Base-by-base conservation (phyloP, 2,329 filamentous ascomycete species). In the Penicillium glabrum region DNA sequence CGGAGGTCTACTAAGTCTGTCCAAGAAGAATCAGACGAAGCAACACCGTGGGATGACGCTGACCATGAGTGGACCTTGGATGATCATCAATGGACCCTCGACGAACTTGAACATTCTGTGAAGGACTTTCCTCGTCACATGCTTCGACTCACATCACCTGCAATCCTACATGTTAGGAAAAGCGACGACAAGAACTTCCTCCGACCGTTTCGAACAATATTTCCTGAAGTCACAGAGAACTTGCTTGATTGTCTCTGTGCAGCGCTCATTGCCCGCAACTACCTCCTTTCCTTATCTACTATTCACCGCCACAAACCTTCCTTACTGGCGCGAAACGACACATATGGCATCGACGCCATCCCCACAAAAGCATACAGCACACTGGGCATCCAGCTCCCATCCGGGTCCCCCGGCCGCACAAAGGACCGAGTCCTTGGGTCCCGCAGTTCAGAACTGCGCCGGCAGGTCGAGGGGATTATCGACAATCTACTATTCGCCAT, bases 31-130 rank as follows among this genome's bases (percentile, higher is more conserved):
- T 39, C 69, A 13, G 66, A 68, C 35, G 74, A 70, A 46, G 53
- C 59, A 31, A 51, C 56, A 1, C 68, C 67, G 59, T 72, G 72
- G 70, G 70, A 75, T 43, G 39, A 45, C 16, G 49, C 47, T 19
- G 14, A 41, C 14, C 69, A 72, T 39, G 69, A 74, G 50, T 76
- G 73, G 73, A 72, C 72, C 7, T 60, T 75, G 5, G 73, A 76
- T 46, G 72, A 76, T 51, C 70, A 75, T 46, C 73, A 75, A 54
- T 76, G 74, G 74, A 71, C 72, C 5, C 62, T 76, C 1, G 70
- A 74, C 31, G 71, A 76, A 59, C 65, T 76, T 24, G 73, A 75
- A 13, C 64, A 71, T 26, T 74, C 71, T 1, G 67, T 75, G 13
- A 73, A 70, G 37, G 69, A 72, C 19, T 73, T 70, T 19, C 72